Evolutionary conservation across 768 basidiomycete genomes (phyloP).

Genomic region (Pulveroboletus sp.): DNA sequence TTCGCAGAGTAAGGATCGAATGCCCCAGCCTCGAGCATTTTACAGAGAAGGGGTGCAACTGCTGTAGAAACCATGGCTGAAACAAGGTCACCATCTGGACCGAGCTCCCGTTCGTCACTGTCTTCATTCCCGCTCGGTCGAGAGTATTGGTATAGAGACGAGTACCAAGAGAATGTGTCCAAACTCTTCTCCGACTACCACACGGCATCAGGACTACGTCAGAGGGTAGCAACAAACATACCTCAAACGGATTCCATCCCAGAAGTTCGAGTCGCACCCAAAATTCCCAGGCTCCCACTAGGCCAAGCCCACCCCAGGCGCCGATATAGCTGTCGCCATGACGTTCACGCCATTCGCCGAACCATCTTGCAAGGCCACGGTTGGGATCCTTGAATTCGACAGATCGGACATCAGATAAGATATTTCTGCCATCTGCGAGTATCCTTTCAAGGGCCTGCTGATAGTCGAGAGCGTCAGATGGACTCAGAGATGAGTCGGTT

Average conservation of each 20-base stretch:
- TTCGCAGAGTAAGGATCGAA: conserved; percentile 75
- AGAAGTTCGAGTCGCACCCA: conserved; percentile 85
- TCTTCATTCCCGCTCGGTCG: conserved; percentile 35
- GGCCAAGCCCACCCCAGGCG: conserved; percentile 85
- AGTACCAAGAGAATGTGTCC: conserved; percentile 83
- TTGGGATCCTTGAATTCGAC: conserved; percentile 80
- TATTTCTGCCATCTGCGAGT: conserved; percentile 42
- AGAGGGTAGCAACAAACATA: conserved; percentile 29
- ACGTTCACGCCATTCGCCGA: conserved; percentile 67
- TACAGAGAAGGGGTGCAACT: conserved; percentile 69
- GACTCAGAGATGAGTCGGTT: conserved; percentile 71
- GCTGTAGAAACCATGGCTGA: conserved; percentile 85
- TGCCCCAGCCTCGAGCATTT: conserved; percentile 71
- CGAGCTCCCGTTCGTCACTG: conserved; percentile 54
- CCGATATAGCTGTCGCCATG: conserved; percentile 80
- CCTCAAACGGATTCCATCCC: conserved; percentile 86
- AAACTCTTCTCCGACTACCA: conserved; percentile 49
- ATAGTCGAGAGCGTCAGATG: conserved; percentile 69
- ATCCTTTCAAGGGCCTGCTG: conserved; percentile 54
- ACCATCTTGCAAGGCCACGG: conserved; percentile 62
- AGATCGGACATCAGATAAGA: conserved; percentile 79
- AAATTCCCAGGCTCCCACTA: conserved; percentile 91
- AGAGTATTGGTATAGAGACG: conserved; percentile 73
- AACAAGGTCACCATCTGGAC: conserved; percentile 83
- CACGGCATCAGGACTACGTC: conserved; percentile 3